phyloP scores from a whole-genome alignment of 306 rosid species.

The Cucurbita ficifolia region DNA sequence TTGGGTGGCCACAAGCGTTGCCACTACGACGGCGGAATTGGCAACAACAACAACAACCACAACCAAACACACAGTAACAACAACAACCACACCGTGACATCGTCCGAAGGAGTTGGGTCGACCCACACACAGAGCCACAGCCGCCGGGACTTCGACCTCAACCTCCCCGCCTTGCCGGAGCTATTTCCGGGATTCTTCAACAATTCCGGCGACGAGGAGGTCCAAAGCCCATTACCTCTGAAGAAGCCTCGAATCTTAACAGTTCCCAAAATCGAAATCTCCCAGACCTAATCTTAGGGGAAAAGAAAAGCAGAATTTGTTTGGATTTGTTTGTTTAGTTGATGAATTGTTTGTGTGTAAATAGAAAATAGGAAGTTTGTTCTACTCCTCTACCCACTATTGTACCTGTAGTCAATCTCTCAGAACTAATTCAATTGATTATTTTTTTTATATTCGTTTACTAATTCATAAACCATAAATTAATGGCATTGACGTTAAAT shows the following conservation, averaged over 20 bases:
- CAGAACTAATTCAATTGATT: slow-evolving; percentile 2
- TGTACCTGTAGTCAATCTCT: not conserved
- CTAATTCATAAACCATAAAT: not conserved
- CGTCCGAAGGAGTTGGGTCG: slow-evolving; percentile 80
- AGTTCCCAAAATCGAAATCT: slow-evolving; percentile 33
- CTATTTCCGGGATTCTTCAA: slow-evolving; percentile 21
- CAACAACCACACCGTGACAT: slow-evolving; percentile 28
- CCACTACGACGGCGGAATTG: slow-evolving; percentile 73
- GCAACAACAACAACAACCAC: not conserved
- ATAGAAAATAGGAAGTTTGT: not conserved
- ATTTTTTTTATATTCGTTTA: not conserved
- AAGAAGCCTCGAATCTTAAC: slow-evolving; percentile 51
- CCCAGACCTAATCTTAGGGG: not conserved
- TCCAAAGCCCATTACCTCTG: slow-evolving; percentile 65
- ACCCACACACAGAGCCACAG: slow-evolving; percentile 21
- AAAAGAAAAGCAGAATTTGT: not conserved
- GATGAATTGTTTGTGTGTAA: not conserved
- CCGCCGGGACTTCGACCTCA: slow-evolving; percentile 67
- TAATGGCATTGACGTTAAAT: not conserved
- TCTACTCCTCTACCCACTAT: not conserved
- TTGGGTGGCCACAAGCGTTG: slow-evolving; percentile 98
- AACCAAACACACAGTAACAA: too few species aligned
- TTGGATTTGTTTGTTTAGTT: not conserved
- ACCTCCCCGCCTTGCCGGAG: slow-evolving; percentile 77
- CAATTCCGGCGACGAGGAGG: slow-evolving; percentile 60